phyloP scores from a whole-genome alignment of 1,284 basidiomycete genomes.

The Leccinum subatratum region DNA sequence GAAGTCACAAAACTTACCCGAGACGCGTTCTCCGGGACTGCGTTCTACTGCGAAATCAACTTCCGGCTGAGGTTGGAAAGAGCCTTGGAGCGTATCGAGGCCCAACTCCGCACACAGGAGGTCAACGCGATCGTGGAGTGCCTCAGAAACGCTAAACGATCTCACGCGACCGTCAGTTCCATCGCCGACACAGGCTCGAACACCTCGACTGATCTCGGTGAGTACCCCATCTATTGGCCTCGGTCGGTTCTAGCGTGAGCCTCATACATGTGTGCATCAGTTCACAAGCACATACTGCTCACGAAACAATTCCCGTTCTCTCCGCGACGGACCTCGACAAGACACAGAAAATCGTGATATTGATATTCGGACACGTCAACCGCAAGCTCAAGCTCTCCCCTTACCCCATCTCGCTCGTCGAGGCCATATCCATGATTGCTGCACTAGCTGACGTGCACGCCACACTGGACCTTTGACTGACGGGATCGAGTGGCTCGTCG shows the following conservation, averaged over 20 bases:
- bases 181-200: slow-evolving; percentile 96
- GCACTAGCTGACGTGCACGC: slow-evolving; percentile 88
- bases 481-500: slow-evolving; percentile 15
- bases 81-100: slow-evolving; percentile 89
- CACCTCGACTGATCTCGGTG: slow-evolving; percentile 83
- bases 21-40: slow-evolving; percentile 82
- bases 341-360: too few relatives aligned
- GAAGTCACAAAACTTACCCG: too few relatives aligned
- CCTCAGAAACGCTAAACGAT: slow-evolving; percentile 92
- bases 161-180: slow-evolving; percentile 96
- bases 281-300: slow-evolving; percentile 94
- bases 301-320: slow-evolving; percentile 99
- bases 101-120: slow-evolving; percentile 87
- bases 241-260: not conserved
- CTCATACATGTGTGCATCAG: slow-evolving; percentile 49
- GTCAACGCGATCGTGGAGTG: slow-evolving; percentile 95
- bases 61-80: slow-evolving; percentile 48
- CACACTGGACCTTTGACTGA: slow-evolving; percentile 90
- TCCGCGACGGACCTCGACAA: slow-evolving; percentile 95
- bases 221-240: slow-evolving; percentile 31
- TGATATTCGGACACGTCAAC: slow-evolving; percentile 93
- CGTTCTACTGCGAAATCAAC: slow-evolving; percentile 87
- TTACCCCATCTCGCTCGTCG: slow-evolving; percentile 95
- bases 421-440: slow-evolving; percentile 96
- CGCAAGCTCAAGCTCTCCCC: slow-evolving; percentile 94